Evolutionary conservation across 2,329 filamentous ascomycete species (phyloP), one percentile per base, ranked within the genome.

Genomic region (Cadophora sp.): DNA sequence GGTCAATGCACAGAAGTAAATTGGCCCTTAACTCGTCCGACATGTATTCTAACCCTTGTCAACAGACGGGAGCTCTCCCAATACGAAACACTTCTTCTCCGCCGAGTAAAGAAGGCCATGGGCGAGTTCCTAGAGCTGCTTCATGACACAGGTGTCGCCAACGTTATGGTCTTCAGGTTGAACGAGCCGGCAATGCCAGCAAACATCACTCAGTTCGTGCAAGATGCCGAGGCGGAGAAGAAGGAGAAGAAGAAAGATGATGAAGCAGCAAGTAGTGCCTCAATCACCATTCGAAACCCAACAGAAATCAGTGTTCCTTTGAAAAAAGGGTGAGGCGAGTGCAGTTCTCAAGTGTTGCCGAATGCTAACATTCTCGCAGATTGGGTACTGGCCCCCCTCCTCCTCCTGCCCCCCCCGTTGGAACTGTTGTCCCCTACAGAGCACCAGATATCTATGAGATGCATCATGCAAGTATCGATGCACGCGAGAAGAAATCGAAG

Each of bases 391-490:
- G 29, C 5, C 62, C 62, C 31, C 50, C 50, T 6, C 50, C 50
- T 3, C 62, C 61, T 22, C 48, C 60, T 48, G 43, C 43, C 16
- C 48, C 29, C 29, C 19, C n/a, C 29, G 8, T 37, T 7, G 46
- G 4, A 16, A 3, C 27, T 19, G 16, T 40, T 8, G 5, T 9
- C 11, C 46, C 62, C 3, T 64, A n/a, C 62, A 64, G 31, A 19
- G 29, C 34, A 48, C 60, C 65, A 5, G 65, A 65, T 40, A 55
- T 62, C 27, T 69, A 64, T 29, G 68, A 69, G 46, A 67, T 69
- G 40, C 53, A 67, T 26, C 53, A 65, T 29, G 58, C 56, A 19
- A 60, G 34, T 14, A 24, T 34, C 40, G 48, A 59, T 5, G 16
- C 24, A 14, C 64, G 34, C 4, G 24, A 56, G 9, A 67, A 24